A percentile compares a stretch with the other conserved stretches of the same genome.
These are phyloP conservation scores for Schwanniomyces etchellsii DNA, from an alignment of 1,139 yeast genomes.

Conservation along the genomic window DNA sequence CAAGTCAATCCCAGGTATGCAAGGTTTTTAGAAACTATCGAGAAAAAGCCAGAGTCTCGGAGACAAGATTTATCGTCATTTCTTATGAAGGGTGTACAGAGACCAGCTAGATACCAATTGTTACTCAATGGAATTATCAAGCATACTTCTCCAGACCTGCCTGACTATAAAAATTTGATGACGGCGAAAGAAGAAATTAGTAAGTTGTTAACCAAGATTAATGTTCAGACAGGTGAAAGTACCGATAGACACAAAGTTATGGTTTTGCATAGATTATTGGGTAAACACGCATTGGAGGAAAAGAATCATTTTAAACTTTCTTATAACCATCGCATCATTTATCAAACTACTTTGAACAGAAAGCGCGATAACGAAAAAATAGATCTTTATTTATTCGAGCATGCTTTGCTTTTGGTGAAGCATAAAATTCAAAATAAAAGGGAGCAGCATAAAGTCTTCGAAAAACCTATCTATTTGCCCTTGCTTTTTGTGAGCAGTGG, in stretches of 20 bases:
- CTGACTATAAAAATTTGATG: constrained; percentile 67
- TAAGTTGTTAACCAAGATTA: constrained; percentile 72
- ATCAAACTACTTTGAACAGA: constrained; percentile 66
- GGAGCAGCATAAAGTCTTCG: constrained; percentile 87
- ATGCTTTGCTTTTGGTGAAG: constrained; percentile 79
- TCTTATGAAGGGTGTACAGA: constrained; percentile 89
- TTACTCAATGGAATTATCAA: constrained; percentile 79
- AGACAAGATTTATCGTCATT: constrained; percentile 91
- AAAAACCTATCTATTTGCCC: constrained; percentile 89
- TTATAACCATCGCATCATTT: constrained; percentile 75
- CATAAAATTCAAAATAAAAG: constrained; percentile 84
- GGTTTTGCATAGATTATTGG: constrained; percentile 71
- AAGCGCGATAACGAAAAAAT: constrained; percentile 74
- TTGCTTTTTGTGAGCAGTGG: constrained; percentile 70
- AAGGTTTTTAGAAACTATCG: constrained; percentile 87
- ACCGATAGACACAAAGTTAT: constrained; percentile 89
- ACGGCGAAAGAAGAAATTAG: constrained; percentile 75
- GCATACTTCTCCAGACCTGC: constrained; percentile 67
- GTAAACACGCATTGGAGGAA: constrained; percentile 75
- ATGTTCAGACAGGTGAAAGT: constrained; percentile 88
- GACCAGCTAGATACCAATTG: constrained; percentile 92
- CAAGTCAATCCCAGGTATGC: constrained; percentile 87
- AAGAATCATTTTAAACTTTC: constrained; percentile 60
- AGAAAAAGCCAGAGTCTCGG: constrained; percentile 81
- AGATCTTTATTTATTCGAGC: constrained; percentile 83